Base-by-base conservation (phyloP, 805 yeast genomes). In the Zygosaccharomyces bailii region DNA sequence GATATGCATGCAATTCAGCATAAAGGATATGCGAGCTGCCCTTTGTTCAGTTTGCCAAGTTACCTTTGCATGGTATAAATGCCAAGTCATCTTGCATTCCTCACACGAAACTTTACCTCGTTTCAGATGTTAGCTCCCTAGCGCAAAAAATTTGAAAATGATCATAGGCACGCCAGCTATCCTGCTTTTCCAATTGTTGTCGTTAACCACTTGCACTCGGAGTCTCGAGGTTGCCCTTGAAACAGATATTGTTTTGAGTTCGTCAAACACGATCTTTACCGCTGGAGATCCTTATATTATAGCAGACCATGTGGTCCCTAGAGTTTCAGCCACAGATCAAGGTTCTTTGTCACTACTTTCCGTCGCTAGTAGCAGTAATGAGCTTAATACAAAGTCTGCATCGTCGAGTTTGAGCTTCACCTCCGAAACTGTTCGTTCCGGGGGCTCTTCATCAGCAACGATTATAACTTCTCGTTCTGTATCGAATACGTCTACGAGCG, bases 271-370 rank as follows among this genome's bases (percentile, higher is more conserved):
- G 25, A 21, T 21, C 25, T 21, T 21, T 21, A 21, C 25, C 5
- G 45, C 32, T 4, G 51, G 51, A 3, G 49, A 44, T 19, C 51
- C 51, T 13, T 47, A 37, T 33, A 20, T 47, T 9, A 16, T 32
- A 16, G 32, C 35, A 23, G 19, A 36, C 6, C 10, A 8, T 16
- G n/a, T 46, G 3, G 20, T 13, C 8, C 20, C 45, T 24, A 33
- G 43, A 23, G 35, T 32, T 14, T 39, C 50, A 16, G 47, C 47
- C 5, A 24, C 44, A n/a, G 24, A 38, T 8, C 27, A 38, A 16
- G 19, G 31, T 16, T 34, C 42, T 4, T 20, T 34, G 19, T 14
- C 32, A 21, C 10, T 18, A 34, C 20, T 17, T 20, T 11, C 16
- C 16, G 18, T 34, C 19, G 16, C 13, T 20, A 17, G 13, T 6